Base-by-base conservation (phyloP, 2,329 filamentous ascomycete species). In the Ascocoryne sarcoides region DNA sequence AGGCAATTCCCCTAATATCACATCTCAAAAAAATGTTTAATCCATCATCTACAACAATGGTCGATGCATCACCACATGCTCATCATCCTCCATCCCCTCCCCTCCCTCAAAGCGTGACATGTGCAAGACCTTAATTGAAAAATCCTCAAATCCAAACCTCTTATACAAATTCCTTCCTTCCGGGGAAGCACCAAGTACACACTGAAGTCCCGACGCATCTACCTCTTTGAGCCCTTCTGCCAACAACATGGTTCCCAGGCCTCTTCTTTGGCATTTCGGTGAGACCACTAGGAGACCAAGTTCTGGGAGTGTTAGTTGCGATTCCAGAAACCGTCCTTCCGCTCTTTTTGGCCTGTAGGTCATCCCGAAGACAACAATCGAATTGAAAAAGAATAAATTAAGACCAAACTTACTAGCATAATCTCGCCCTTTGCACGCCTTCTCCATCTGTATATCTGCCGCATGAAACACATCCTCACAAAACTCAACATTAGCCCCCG, bases 101-200 rank as follows among this genome's bases (percentile, higher is more conserved):
- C 52, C 54, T 7, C 49, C 52, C 21, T 51, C 51, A 52, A 57
- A 58, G 34, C 46, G 44, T 47, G 40, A 47, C 39, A 58, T 37
- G 7, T 42, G 45, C 5, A 56, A 29, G 31, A 47, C 40, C 43
- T 51, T 51, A 4, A 26, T 37, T 14, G 46, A 32, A 36, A 47
- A 42, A n/a, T 48, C 45, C 18, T 32, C 39, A 44, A 51, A 58
- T 0, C 53, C 56, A 43, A 44, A 43, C 23, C 45, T 51, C 32
- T 39, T 44, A 43, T 57, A 58, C 21, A 57, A 34, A 0, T 44
- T 51, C 15, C 45, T 29, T 2, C 54, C 56, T 7, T 41, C 39
- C 2, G 45, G 44, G n/a, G 48, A 52, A 28, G 56, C 52, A 17
- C 50, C 53, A 1, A 58, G 38, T 2, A 57, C 48, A 26, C 44